These are phyloP conservation scores for Tolypocladium paradoxum DNA, from an alignment of 2,329 filamentous ascomycete species.

Conservation along the genomic window DNA sequence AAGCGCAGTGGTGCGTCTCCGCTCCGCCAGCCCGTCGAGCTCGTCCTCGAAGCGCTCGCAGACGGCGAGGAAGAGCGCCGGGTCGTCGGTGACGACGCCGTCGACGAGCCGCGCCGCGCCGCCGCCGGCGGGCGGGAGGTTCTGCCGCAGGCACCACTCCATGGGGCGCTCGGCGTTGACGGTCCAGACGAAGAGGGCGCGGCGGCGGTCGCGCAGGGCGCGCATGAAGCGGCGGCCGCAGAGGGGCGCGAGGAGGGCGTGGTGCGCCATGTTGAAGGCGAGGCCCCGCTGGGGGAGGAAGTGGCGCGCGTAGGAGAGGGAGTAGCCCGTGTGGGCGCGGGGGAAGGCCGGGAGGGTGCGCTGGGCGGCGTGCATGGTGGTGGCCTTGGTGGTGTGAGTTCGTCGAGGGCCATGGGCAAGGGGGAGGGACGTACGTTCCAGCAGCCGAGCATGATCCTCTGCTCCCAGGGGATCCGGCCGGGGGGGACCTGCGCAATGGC, in stretches of 20 bases:
- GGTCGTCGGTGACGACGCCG: constrained; percentile 80
- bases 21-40: constrained; percentile 13
- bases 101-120: constrained; percentile 40
- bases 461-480: constrained; percentile 50
- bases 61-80: constrained; percentile 54
- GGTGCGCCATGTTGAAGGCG: constrained; percentile 68
- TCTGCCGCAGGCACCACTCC: constrained; percentile 59
- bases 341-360: constrained; percentile 52
- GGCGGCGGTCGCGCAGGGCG: constrained; percentile 35
- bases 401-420: background rate
- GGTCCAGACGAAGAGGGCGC: constrained; percentile 71
- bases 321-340: constrained; percentile 58
- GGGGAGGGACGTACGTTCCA: constrained; percentile 52
- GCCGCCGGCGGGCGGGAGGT: constrained; percentile 5
- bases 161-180: constrained; percentile 72
- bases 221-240: constrained; percentile 53
- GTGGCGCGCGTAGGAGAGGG: constrained; percentile 54
- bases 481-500: constrained; percentile 45
- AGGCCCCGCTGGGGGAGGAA: constrained; percentile 57
- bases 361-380: constrained; percentile 55
- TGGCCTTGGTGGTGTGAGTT: constrained; percentile 33
- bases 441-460: constrained; percentile 67
- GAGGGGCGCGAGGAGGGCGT: constrained; percentile 56
- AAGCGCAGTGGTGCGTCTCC: constrained; percentile 5
- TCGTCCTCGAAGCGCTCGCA: constrained; percentile 31